Evolutionary conservation across 1,284 basidiomycete genomes (phyloP), one percentile per base, ranked within the genome.

Genomic region (Pterulicium gracile): DNA sequence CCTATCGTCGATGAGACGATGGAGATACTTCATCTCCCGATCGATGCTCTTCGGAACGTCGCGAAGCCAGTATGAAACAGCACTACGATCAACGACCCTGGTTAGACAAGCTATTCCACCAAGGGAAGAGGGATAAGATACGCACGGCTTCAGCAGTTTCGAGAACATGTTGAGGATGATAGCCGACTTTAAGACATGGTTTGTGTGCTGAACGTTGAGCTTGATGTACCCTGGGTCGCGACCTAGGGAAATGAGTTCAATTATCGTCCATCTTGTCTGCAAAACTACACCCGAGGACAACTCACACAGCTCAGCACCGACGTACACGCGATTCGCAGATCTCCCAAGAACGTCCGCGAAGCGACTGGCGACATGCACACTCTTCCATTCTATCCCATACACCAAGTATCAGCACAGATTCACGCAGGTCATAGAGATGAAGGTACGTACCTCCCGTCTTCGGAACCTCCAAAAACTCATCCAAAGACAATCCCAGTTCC

Each of bases 241-340:
- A 43, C 42, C 42, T 43, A 19, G n/a, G 36, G 4, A 24, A 5
- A 22, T n/a, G n/a, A n/a, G n/a, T n/a, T n/a, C n/a, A n/a, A n/a
- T n/a, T n/a, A n/a, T n/a, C n/a, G n/a, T n/a, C n/a, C n/a, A n/a
- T n/a, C n/a, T n/a, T n/a, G n/a, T n/a, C n/a, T n/a, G 17, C 13
- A 17, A 41, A n/a, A 19, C 19, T 4, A 12, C 23, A 17, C 14
- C n/a, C 5, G 42, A 43, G 7, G 7, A 7, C 4, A 17, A 10
- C 42, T 43, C 42, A 43, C 42, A 43, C 12, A 43, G 12, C 5
- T 17, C 19, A 5, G 17, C 4, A 22, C 42, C 42, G 17, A 43
- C 20, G 20, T 21, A 13, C n/a, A 43, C n/a, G 5, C 42, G 7
- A 17, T 43, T 43, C 7, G 7, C 20, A 4, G 23, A 17, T 43